Percentiles rank a stretch among this genome's conserved stretches.
Evolutionary conservation across 2,329 filamentous ascomycete genomes (phyloP).

Genomic region (Aspergillus glaucus): DNA sequence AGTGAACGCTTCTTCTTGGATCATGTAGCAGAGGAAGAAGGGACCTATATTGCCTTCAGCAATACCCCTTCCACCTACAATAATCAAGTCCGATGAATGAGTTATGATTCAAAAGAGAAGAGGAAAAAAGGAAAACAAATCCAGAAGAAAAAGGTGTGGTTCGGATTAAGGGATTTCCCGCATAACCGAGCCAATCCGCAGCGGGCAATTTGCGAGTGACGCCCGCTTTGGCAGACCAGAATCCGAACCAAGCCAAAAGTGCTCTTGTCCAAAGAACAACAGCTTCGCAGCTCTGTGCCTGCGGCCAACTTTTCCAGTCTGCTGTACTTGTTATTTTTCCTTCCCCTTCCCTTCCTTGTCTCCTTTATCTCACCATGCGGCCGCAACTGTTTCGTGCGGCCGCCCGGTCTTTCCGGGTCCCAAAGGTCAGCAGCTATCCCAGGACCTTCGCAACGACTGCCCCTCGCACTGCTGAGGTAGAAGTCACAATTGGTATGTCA

Average conservation of each 20-base stretch:
- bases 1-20: slow-evolving; percentile 55
- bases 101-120: slow-evolving; percentile 44
- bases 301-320: slow-evolving; percentile 13
- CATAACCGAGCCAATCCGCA: slow-evolving; percentile 31
- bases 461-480: slow-evolving; percentile 80
- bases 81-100: slow-evolving; percentile 53
- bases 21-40: slow-evolving; percentile 57
- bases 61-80: slow-evolving; percentile 54
- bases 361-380: slow-evolving; percentile 49
- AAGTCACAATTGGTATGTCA: slow-evolving; percentile 82
- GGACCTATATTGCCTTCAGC: slow-evolving; percentile 27
- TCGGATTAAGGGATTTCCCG: slow-evolving; percentile 27
- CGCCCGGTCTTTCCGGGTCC: slow-evolving; percentile 49
- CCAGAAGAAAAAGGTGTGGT: slow-evolving; percentile 10
- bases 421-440: slow-evolving; percentile 50
- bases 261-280: slow-evolving; percentile 18
- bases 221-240: slow-evolving; percentile 25
- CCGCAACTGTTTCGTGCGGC: slow-evolving; percentile 59
- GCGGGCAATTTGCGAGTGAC: slow-evolving; percentile 33
- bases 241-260: slow-evolving; percentile 25
- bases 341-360: slow-evolving; percentile 9
- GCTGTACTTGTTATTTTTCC: slow-evolving; percentile 9
- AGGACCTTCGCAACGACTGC: slow-evolving; percentile 77
- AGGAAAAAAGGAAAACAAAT: slow-evolving; percentile 17
- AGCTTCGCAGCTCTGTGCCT: slow-evolving; percentile 18